Base-by-base conservation (phyloP, 148 eudicot genomes). In the Silene uniflora region DNA sequence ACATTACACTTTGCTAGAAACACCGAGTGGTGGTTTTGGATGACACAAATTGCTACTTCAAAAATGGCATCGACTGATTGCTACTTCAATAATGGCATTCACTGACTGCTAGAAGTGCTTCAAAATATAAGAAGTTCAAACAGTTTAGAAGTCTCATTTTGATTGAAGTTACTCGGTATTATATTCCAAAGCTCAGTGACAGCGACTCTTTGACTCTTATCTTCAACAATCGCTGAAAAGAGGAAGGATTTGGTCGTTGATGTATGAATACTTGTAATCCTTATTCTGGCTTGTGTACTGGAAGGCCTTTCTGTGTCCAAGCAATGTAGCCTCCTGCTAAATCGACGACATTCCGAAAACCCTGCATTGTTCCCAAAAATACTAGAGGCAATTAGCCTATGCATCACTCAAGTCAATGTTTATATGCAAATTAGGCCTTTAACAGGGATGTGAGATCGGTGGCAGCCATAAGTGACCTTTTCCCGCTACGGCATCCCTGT, bases 251-350 rank as follows among this genome's bases (percentile, higher is more conserved):
- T 62, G 32, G 13, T 0, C 4, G 13, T 2, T 9, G 0, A 61
- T 18, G 23, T 62, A 9, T 6, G 66, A 25, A 62, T 3, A 22
- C 13, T 3, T 62, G 47, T 23, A 7, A 14, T 23, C 14, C 7
- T 14, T 74, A 25, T 17, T 74, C 69, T 12, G 49, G 59, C 22
- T 62, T 62, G 60, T 17, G 56, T 22, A 63, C 77, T 23, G 77
- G 58, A 61, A 62, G 76, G 19, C 68, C 67, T 6, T 62, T 42
- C 21, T 62, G 39, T 17, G 19, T 61, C 76, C 76, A 74, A 44
- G 77, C 77, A 62, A 74, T 64, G 49, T 74, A 74, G 29, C 69
- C 77, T 35, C 77, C 77, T 23, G 69, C 69, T 74, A 74, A 62
- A 29, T 62, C 59, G 4, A 74, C 77, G 16, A 74, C 32, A 21